Conservation (phyloP, 2,329 filamentous ascomycete species). For the Cladosporium oxysporum region DNA sequence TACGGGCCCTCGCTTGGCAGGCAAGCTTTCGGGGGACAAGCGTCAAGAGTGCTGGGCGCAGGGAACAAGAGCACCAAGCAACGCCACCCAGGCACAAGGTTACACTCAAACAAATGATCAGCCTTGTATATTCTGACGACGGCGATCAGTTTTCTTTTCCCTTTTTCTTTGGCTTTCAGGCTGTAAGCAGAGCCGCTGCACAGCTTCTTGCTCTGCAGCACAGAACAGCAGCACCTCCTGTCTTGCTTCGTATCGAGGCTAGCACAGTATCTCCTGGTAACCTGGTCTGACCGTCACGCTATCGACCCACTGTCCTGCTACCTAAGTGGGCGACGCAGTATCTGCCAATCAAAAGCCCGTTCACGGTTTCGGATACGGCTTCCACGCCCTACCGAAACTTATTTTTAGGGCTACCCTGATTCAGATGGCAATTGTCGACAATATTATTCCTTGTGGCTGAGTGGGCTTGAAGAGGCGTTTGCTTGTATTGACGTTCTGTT, state of each 20-base stretch:
- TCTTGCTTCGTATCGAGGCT: conserved; percentile 12
- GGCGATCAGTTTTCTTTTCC: background rate
- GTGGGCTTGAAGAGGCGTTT: conserved; percentile 5
- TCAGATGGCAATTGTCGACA: background rate
- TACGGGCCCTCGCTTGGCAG: conserved; percentile 11
- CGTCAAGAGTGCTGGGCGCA: conserved; percentile 6
- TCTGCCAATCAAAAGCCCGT: background rate
- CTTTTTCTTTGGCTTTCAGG: background rate
- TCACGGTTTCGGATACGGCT: background rate
- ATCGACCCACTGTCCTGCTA: conserved; percentile 14
- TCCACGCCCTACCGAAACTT: background rate
- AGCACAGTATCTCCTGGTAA: conserved; percentile 13
- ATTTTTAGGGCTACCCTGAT: conserved; percentile 6
- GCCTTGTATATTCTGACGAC: conserved; percentile 1
- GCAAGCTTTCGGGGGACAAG: background rate
- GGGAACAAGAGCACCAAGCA: conserved; percentile 17
- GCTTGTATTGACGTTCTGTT: conserved; percentile 13
- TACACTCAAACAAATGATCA: conserved; percentile 12
- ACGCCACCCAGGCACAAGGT: conserved; percentile 9
- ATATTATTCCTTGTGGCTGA: background rate
- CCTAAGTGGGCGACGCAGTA: background rate
- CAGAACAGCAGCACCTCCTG: background rate
- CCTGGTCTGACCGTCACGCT: conserved; percentile 16
- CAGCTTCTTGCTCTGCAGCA: background rate
- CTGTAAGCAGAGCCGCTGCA: background rate